Evolutionary conservation across 2,329 filamentous ascomycete genomes (phyloP), one percentile per base, ranked within the genome.

Genomic region (Beauveria rudraprayagi): DNA sequence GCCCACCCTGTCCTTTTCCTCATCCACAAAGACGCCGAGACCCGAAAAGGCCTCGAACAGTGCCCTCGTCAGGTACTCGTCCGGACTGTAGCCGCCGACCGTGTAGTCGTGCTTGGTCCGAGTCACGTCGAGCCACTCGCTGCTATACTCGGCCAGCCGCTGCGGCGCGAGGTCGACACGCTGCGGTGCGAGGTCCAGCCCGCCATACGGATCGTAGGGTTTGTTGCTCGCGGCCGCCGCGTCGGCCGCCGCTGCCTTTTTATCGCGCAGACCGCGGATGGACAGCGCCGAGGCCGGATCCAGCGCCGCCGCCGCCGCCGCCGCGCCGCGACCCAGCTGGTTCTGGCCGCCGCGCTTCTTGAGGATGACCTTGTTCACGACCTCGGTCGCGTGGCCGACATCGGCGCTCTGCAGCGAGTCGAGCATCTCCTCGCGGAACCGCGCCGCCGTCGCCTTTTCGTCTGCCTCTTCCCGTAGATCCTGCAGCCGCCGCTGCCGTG

Each of bases 41-140:
- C 95, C 94, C 0, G 90, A 86, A 75, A 97, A 97, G 0, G 93
- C 92, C 70, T 97, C 92, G 63, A 91, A 89, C 70, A 99, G 77
- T 26, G 90, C 87, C 26, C 92, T 81, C 8, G 86, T 80, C 68
- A 91, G 90, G 70, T 94, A 97, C 70, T 96, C 92, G 40, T 83
- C 79, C 48, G 93, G 78, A 68, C 88, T 87, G 74, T 95, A 97
- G 0, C 94, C 95, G 37, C 92, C 92, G 17, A 90, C 90, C 56
- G 83, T 77, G 69, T 89, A 85, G 50, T 82, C 79, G 2, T 81
- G 75, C 70, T 92, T 87, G 46, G 83, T 83, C 61, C 86, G 83
- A 37, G 86, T 82, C 26, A 78, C 78, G 50, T 89, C 86, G 58
- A 95, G 78, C 80, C 87, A 91, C 52, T 88, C 83, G 70, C 90